Conservation (phyloP, 139 green algal genomes). For the Coelastrella sp. region DNA sequence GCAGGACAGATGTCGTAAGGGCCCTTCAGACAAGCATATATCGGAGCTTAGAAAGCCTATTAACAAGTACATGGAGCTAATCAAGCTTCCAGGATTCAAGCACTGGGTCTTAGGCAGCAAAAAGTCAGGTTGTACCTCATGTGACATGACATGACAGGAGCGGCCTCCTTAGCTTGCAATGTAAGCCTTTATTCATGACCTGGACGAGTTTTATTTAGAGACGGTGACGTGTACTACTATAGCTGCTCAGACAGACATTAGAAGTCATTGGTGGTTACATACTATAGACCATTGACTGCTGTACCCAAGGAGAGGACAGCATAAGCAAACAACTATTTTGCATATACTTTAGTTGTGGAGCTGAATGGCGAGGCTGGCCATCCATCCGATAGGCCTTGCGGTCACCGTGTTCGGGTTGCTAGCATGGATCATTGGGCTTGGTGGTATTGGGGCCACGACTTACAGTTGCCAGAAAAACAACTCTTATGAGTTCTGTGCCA, state of each 20-base stretch:
- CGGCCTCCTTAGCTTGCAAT: not conserved
- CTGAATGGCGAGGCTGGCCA: constrained; percentile 25
- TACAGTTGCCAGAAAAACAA: constrained; percentile 34
- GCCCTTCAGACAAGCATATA: too few species aligned
- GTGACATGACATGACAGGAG: not conserved
- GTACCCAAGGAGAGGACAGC: too few species aligned
- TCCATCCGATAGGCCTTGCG: constrained; percentile 35
- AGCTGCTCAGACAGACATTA: too few species aligned
- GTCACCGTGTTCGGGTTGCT: constrained; percentile 40
- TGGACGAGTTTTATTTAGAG: too few species aligned
- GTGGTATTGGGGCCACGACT: constrained; percentile 18
- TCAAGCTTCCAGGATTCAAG: not conserved
- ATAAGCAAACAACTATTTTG: too few species aligned
- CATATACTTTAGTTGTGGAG: not conserved
- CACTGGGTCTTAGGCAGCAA: not conserved
- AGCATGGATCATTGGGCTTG: constrained; percentile 22
- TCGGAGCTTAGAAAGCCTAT: too few species aligned
- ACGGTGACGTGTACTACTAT: too few species aligned
- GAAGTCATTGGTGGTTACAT: not conserved
- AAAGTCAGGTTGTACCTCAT: not conserved
- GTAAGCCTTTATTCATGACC: too few species aligned
- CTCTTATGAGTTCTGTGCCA: constrained; percentile 40
- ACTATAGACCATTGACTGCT: not conserved
- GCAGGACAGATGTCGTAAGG: too few species aligned
- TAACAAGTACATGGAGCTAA: too few species aligned